These are phyloP conservation scores for Endocladia muricata DNA, from an alignment of 31 red algal genomes.

Conservation along the genomic window DNA sequence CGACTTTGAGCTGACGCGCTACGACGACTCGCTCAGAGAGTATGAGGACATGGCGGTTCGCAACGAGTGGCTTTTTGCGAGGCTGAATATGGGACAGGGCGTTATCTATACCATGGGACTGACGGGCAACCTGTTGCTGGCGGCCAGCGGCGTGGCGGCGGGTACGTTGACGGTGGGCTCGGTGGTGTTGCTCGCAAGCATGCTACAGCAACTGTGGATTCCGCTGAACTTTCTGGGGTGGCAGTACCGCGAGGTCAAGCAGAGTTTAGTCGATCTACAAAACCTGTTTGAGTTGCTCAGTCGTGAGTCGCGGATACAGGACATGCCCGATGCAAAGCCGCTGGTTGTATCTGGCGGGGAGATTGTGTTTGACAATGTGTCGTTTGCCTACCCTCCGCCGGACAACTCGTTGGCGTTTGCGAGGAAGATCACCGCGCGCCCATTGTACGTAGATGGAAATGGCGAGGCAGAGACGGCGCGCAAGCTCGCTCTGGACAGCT, in stretches of 20 bases:
- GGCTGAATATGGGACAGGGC: constrained; percentile 78
- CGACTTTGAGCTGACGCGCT: constrained; percentile 61
- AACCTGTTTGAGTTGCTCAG: constrained; percentile 79
- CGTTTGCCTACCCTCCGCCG: constrained; percentile 67
- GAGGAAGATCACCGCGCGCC: background rate
- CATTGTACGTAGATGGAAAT: background rate
- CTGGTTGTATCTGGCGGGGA: constrained; percentile 57
- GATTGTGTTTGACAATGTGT: constrained; percentile 85
- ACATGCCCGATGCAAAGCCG: constrained; percentile 43
- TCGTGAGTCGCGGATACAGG: constrained; percentile 26
- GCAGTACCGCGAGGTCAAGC: constrained; percentile 94
- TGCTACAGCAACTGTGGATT: constrained; percentile 91
- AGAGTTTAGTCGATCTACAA: constrained; percentile 80
- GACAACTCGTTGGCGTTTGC: constrained; percentile 26
- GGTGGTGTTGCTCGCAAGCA: constrained; percentile 79
- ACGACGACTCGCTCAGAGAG: constrained; percentile 60
- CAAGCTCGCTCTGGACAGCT: constrained; percentile 29
- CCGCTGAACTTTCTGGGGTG: constrained; percentile 92
- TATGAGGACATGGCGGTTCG: constrained; percentile 64
- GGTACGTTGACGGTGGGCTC: constrained; percentile 77
- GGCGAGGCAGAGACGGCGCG: background rate
- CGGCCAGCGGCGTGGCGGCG: constrained; percentile 43
- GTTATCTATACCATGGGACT: constrained; percentile 65
- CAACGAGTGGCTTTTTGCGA: constrained; percentile 78
- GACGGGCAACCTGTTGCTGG: constrained; percentile 47